A percentile compares a stretch with the other conserved stretches of the same genome.
Conservation (phyloP, 208 protist species). For the Histomonas meleagridis region DNA sequence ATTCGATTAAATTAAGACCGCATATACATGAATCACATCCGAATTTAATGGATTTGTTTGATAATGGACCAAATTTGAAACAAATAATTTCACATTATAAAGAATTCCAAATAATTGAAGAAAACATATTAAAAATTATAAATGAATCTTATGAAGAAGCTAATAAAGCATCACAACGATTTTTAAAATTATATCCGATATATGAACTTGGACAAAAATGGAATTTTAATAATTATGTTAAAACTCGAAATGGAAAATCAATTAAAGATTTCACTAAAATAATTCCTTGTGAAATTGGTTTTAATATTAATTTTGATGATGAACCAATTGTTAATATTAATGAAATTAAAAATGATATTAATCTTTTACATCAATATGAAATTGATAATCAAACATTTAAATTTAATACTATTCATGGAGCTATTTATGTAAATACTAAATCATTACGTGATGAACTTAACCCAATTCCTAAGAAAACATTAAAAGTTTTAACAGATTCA, state of each 20-base stretch:
- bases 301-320: background rate
- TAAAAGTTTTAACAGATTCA: background rate
- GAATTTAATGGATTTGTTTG: background rate
- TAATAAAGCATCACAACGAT: background rate
- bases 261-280: background rate
- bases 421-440: constrained; percentile 13
- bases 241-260: background rate
- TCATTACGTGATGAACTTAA: background rate
- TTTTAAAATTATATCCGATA: background rate
- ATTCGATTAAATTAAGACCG: background rate
- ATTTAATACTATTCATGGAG: background rate
- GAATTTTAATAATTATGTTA: background rate
- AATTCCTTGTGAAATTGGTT: background rate
- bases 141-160: background rate
- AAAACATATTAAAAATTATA: background rate
- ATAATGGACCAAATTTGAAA: background rate
- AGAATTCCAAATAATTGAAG: background rate
- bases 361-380: background rate
- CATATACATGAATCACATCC: background rate
- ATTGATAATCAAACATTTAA: background rate
- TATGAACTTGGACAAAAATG: background rate
- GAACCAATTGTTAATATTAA: constrained; percentile 1
- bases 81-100: background rate
- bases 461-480: constrained; percentile 12
- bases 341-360: background rate